Evolutionary conservation across 192 early-diverging fungal genomes (phyloP).

Genomic region (Dispira parvispora): DNA sequence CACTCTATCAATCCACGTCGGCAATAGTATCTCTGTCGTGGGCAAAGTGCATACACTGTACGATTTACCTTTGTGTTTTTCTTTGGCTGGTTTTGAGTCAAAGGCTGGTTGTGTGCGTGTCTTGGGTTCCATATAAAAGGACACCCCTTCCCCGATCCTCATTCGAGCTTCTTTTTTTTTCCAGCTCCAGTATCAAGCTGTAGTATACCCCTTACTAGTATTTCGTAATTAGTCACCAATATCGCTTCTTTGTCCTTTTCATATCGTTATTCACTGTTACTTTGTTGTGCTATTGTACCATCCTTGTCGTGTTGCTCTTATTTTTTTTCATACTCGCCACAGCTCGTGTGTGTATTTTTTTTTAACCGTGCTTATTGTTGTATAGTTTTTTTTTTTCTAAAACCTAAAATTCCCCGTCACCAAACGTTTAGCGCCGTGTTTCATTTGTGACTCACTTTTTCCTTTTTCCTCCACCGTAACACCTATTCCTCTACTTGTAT

Average conservation of each 20-base stretch:
- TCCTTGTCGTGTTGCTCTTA: not conserved
- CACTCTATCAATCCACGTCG: too few relatives aligned
- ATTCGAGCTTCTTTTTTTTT: not conserved
- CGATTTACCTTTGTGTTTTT: too few relatives aligned
- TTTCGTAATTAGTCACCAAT: not conserved
- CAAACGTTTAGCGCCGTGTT: not conserved
- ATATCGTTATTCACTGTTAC: not conserved
- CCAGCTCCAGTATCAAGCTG: not conserved
- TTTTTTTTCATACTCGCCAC: not conserved
- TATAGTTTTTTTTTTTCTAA: not conserved
- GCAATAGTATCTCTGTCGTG: too few relatives aligned
- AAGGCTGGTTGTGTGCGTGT: too few relatives aligned
- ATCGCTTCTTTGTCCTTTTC: not conserved
- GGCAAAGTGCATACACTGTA: too few relatives aligned
- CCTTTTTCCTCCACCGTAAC: not conserved
- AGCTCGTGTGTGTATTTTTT: not conserved
- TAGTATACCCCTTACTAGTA: not conserved
- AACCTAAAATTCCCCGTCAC: not conserved
- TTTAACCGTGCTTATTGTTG: not conserved
- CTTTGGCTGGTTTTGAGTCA: too few relatives aligned
- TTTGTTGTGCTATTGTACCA: not conserved
- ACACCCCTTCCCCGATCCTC: too few relatives aligned
- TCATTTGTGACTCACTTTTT: not conserved
- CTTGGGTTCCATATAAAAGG: too few relatives aligned
- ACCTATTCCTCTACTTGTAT: not conserved